These are phyloP conservation scores for Gnaphalium uliginosum DNA, from an alignment of 129 eudicot species.

Conservation along the genomic window DNA sequence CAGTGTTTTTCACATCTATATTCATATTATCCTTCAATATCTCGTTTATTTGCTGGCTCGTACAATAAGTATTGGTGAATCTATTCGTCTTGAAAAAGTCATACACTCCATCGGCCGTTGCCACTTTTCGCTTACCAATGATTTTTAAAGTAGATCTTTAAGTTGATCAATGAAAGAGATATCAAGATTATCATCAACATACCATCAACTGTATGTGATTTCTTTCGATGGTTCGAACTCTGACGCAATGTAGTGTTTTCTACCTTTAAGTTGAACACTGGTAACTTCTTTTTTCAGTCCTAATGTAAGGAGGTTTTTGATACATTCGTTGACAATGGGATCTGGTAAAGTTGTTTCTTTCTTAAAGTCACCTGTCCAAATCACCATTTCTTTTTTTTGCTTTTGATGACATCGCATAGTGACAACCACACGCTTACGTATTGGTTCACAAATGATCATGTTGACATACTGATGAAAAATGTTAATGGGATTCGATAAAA, in stretches of 20 bases:
- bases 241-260: slow-evolving; percentile 58
- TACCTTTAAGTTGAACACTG: slow-evolving; percentile 49
- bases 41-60: slow-evolving; percentile 56
- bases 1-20: slow-evolving; percentile 74
- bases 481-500: too few relatives aligned
- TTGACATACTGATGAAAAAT: too few relatives aligned
- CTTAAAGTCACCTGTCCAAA: slow-evolving; percentile 54
- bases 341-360: slow-evolving; percentile 35
- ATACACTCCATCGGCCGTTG: slow-evolving; percentile 48
- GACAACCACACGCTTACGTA: too few relatives aligned
- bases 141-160: slow-evolving; percentile 27
- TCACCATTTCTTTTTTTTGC: slow-evolving; percentile 57
- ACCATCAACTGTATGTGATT: slow-evolving; percentile 80
- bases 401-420: slow-evolving; percentile 46
- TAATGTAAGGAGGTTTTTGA: slow-evolving; percentile 37
- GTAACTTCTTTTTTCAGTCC: slow-evolving; percentile 57
- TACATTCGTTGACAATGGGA: slow-evolving; percentile 28
- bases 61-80: slow-evolving; percentile 23
- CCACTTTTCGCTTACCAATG: slow-evolving; percentile 42
- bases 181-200: slow-evolving; percentile 69
- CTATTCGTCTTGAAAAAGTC: slow-evolving; percentile 29
- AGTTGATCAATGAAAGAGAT: slow-evolving; percentile 37
- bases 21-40: slow-evolving; percentile 65
- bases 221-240: slow-evolving; percentile 77
- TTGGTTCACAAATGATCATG: too few relatives aligned